Conservation (phyloP, 768 basidiomycete species). For the Agaricus blazei region DNA sequence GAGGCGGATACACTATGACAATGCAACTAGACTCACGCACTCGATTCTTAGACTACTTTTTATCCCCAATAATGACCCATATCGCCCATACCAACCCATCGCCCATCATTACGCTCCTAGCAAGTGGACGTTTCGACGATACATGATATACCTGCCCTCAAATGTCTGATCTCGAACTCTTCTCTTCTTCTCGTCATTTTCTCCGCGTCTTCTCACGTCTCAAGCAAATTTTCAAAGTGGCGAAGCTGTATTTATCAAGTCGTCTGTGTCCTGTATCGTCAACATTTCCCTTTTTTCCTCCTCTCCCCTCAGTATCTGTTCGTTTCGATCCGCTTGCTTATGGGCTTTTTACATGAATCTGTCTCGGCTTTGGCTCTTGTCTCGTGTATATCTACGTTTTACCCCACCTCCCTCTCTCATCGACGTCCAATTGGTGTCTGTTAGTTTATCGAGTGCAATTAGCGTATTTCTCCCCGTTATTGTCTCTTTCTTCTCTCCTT, state of each 20-base stretch:
- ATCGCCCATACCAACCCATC: slow-evolving; percentile 4
- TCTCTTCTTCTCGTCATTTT: neutral
- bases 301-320: neutral
- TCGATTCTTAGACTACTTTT: neutral
- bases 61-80: neutral
- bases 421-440: neutral
- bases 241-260: too few species aligned
- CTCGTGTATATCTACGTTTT: neutral
- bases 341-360: too few species aligned
- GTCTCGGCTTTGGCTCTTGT: neutral
- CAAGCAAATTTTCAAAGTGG: too few species aligned
- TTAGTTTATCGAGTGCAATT: slow-evolving; percentile 9
- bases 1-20: neutral
- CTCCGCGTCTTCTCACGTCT: neutral
- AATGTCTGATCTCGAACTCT: neutral
- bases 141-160: neutral
- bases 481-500: neutral
- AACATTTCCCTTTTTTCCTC: neutral
- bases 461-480: slow-evolving; percentile 4
- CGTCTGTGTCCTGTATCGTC: too few species aligned
- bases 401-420: neutral
- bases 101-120: too few species aligned
- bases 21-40: neutral
- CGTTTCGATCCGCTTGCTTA: too few species aligned
- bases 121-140: too few species aligned